Conservation (phyloP, 768 basidiomycete species). For the Leccinum ochraceum region DNA sequence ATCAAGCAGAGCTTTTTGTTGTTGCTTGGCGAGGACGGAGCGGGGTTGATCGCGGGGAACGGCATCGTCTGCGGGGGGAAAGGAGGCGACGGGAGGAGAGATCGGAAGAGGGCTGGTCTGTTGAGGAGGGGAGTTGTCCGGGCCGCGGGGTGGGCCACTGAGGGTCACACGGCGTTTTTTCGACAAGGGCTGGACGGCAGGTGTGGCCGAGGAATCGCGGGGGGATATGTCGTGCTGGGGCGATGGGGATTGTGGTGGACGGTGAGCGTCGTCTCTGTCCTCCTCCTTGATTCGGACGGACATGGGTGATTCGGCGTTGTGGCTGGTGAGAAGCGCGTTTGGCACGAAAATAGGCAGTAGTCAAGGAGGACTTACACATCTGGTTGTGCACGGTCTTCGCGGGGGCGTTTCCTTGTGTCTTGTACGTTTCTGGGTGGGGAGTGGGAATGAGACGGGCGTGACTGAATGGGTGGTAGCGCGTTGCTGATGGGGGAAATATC, state of each 20-base stretch:
- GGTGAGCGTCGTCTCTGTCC: conserved; percentile 47
- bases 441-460: conserved; percentile 37
- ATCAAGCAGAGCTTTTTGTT: conserved; percentile 70
- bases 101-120: conserved; percentile 55
- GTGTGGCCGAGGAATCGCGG: conserved; percentile 36
- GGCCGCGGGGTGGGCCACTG: conserved; percentile 45
- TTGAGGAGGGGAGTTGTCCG: conserved; percentile 41
- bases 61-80: conserved; percentile 60
- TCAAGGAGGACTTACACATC: conserved; percentile 45
- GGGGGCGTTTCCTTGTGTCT: conserved; percentile 44
- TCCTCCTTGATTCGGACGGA: conserved; percentile 63
- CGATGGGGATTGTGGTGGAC: conserved; percentile 38
- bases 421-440: background rate
- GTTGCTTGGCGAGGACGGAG: conserved; percentile 66
- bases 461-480: conserved; percentile 67
- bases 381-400: conserved; percentile 36
- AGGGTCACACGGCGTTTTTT: conserved; percentile 76
- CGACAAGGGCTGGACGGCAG: conserved; percentile 41
- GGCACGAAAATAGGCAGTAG: conserved; percentile 1
- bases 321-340: conserved; percentile 22
- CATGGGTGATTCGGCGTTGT: conserved; percentile 41
- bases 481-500: conserved; percentile 52
- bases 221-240: conserved; percentile 16
- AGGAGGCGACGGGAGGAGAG: conserved; percentile 66
- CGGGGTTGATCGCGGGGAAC: conserved; percentile 39